Percentiles rank a stretch among this genome's conserved stretches.
phyloP scores from a whole-genome alignment of 192 early-diverging fungal genomes.

The Rhizoclosmatium sp. region DNA sequence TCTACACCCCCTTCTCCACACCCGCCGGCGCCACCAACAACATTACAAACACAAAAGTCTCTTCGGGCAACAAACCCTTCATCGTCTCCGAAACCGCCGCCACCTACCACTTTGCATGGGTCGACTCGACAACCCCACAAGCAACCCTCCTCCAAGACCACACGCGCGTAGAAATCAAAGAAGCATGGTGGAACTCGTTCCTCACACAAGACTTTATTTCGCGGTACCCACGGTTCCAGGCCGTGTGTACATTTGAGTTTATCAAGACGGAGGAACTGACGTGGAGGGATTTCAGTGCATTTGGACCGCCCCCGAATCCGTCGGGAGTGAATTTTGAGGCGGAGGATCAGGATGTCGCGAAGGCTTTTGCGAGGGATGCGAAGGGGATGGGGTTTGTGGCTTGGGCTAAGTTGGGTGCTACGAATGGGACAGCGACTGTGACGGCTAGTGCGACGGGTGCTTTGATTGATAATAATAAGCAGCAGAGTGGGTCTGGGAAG shows the following conservation, averaged over 20 bases:
- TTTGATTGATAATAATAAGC: no score
- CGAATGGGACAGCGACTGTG: background rate
- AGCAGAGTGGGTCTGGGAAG: no score
- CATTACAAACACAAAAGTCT: background rate
- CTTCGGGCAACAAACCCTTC: conserved; percentile 25
- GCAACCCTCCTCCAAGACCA: background rate
- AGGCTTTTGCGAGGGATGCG: background rate
- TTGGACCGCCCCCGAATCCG: background rate
- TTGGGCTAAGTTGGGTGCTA: background rate
- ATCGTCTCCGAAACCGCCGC: conserved; percentile 37
- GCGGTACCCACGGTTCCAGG: conserved; percentile 36
- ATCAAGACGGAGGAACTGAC: conserved; percentile 37
- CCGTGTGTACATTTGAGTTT: conserved; percentile 34
- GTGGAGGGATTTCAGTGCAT: conserved; percentile 28
- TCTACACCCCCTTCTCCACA: background rate
- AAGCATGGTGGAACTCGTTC: conserved; percentile 38
- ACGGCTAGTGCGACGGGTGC: background rate
- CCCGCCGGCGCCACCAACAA: conserved; percentile 2
- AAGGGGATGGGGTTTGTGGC: background rate
- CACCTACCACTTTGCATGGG: conserved; percentile 32
- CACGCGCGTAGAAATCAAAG: conserved; percentile 27
- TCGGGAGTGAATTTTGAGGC: background rate
- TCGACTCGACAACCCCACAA: background rate
- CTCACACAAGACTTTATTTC: background rate
- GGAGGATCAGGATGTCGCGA: background rate